Evolutionary conservation across 805 yeast species (phyloP), one percentile per base, ranked within the genome.

Genomic region (Kazachstania africana): DNA sequence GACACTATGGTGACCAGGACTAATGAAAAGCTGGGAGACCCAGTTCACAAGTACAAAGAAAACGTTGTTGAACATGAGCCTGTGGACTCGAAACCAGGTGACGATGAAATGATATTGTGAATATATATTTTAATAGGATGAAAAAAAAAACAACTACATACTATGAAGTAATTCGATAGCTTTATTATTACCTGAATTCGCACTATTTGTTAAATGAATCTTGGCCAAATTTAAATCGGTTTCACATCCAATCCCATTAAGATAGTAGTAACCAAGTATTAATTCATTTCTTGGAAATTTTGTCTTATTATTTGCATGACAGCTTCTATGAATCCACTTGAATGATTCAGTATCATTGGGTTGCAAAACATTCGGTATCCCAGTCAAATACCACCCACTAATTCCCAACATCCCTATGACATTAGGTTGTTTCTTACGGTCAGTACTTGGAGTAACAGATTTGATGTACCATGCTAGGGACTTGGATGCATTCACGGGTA

Each of bases 371-470:
- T 65, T 70, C 10, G 63, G 62, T 0, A 72, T 73, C 2, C 93
- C 93, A 0, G 84, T 74, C 9, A 79, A 63, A 43, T 75, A 72
- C 87, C 88, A 79, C 29, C 85, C 85, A 36, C 79, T 70, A 22
- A 80, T 55, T 0, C 82, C 83, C 48, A 80, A 61, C 49, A 79
- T 78, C 3, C 82, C 76, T 45, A 75, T 70, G 0, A 77, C 65
- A 43, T 78, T 76, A 4, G 18, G 6, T 5, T 28, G 27, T 12
- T 16, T 21, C 12, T 77, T 78, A 26, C 63, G 66, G 13, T 31
- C 26, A 13, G 37, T 40, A 12, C 33, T 36, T 18, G 36, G 36
- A 3, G 39, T 40, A 2, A 85, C 83, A 3, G 82, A 77, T 33
- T 71, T 63, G 8, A 76, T 62, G 52, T 79, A 81, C 87, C 88